Base-by-base conservation (phyloP, 2,329 filamentous ascomycete genomes). In the Rhexocercosporidium sp. region DNA sequence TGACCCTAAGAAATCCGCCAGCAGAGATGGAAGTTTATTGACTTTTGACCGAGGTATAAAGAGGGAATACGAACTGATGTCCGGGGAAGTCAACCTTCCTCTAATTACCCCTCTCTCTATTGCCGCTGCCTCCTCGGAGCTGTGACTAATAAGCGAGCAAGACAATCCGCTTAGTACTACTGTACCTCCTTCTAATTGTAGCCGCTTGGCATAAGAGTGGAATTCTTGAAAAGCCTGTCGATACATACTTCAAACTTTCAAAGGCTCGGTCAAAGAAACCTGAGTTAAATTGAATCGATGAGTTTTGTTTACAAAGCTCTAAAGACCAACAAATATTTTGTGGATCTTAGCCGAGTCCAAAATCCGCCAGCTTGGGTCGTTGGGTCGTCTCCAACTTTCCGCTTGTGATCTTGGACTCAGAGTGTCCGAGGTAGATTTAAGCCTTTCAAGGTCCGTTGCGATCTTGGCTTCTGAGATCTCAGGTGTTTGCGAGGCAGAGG, bases 141-240 rank as follows among this genome's bases (percentile, higher is more conserved):
- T 14, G 20, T 39, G 53, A 57, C 53, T 57, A 57, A 57, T 57
- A 57, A 57, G 53, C 53, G 53, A 37, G n/a, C 27, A 16, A 39
- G n/a, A 7, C 34, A 37, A 16, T 22, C 20, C 22, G 31, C 20
- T 12, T 14, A n/a, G n/a, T 20, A 2, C 18, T 46, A 18, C n/a
- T 18, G 3, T 57, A 37, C 34, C 53, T 57, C 53, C 53, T 57
- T 57, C 53, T 20, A 16, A 57, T 57, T 37, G 51, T 20, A 22
- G 34, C 53, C 31, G 12, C 53, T 41, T 57, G 53, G 53, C 53
- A 39, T n/a, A 20, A 12, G 6, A 20, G 18, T 37, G 31, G n/a
- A 16, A 25, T 39, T 39, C 53, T 39, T 57, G 53, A 34, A 57
- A 57, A 57, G 34, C 53, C 31, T 41, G 18, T 34, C 31, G 53